Evolutionary conservation across 768 basidiomycete genomes (phyloP).

Genomic region (Russula ochroleuca): DNA sequence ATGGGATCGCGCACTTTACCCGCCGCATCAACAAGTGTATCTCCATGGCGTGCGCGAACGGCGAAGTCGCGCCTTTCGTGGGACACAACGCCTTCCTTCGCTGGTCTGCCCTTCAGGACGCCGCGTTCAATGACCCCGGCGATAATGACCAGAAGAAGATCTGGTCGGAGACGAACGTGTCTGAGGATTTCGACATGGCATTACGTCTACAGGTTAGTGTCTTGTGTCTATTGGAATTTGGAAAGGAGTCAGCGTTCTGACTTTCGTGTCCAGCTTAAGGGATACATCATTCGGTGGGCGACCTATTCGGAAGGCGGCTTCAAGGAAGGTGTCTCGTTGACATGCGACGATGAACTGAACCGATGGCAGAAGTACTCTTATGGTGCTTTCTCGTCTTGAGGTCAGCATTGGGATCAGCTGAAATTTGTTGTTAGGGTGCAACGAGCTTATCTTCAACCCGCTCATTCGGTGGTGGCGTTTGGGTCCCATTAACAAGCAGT

Average conservation of each 20-base stretch:
- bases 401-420: neutral
- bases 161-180: slow-evolving; percentile 80
- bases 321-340: slow-evolving; percentile 88
- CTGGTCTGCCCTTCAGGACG: slow-evolving; percentile 87
- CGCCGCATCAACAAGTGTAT: slow-evolving; percentile 81
- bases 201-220: slow-evolving; percentile 47
- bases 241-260: neutral
- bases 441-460: slow-evolving; percentile 83
- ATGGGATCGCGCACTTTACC: slow-evolving; percentile 85
- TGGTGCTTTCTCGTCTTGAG: slow-evolving; percentile 39
- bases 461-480: slow-evolving; percentile 68
- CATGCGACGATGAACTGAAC: slow-evolving; percentile 86
- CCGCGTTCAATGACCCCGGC: slow-evolving; percentile 62
- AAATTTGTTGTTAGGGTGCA: slow-evolving; percentile 45
- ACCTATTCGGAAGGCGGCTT: slow-evolving; percentile 82
- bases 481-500: slow-evolving; percentile 81
- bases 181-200: slow-evolving; percentile 83
- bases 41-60: slow-evolving; percentile 74
- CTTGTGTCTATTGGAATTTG: too few relatives aligned
- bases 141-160: slow-evolving; percentile 62
- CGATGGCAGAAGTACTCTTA: slow-evolving; percentile 89
- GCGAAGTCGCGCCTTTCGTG: slow-evolving; percentile 79
- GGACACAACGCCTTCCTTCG: slow-evolving; percentile 88
- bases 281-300: slow-evolving; percentile 79
- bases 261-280: slow-evolving; percentile 38